A percentile compares a stretch with the other conserved stretches of the same genome.
These are phyloP conservation scores for Moesziomyces aphidis DNA, from an alignment of 1,284 basidiomycete genomes.

Conservation along the genomic window DNA sequence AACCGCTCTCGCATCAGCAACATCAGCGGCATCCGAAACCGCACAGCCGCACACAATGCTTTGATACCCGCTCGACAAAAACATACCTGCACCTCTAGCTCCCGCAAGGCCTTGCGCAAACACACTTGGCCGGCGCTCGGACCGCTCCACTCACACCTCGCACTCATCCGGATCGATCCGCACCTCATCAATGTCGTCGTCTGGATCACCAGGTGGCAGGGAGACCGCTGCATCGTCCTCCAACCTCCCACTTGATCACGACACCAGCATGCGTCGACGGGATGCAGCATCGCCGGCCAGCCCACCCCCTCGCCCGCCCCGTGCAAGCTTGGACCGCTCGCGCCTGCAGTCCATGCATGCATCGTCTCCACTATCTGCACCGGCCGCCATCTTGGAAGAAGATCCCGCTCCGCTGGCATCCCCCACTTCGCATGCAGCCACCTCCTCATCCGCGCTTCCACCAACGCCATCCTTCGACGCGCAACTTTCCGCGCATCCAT, in stretches of 20 bases:
- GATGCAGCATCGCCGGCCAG: background rate
- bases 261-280: background rate
- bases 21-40: too few relatives aligned
- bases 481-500: background rate
- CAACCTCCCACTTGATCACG: background rate
- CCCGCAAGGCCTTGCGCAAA: too few relatives aligned
- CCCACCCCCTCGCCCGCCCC: conserved; percentile 7
- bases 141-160: too few relatives aligned
- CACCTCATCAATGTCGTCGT: too few relatives aligned
- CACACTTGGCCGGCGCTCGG: too few relatives aligned
- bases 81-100: too few relatives aligned
- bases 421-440: conserved; percentile 1
- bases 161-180: too few relatives aligned
- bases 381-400: background rate
- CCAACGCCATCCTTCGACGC: background rate
- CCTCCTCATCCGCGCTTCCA: background rate
- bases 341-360: background rate
- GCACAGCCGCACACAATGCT: too few relatives aligned
- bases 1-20: too few relatives aligned
- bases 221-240: too few relatives aligned
- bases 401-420: background rate
- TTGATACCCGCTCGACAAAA: too few relatives aligned
- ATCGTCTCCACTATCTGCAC: background rate
- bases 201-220: too few relatives aligned
- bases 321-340: conserved; percentile 30